A percentile compares a stretch with the other conserved stretches of the same genome.
phyloP scores from a whole-genome alignment of 2,329 filamentous ascomycete species.

The Tolypocladium nubicola region DNA sequence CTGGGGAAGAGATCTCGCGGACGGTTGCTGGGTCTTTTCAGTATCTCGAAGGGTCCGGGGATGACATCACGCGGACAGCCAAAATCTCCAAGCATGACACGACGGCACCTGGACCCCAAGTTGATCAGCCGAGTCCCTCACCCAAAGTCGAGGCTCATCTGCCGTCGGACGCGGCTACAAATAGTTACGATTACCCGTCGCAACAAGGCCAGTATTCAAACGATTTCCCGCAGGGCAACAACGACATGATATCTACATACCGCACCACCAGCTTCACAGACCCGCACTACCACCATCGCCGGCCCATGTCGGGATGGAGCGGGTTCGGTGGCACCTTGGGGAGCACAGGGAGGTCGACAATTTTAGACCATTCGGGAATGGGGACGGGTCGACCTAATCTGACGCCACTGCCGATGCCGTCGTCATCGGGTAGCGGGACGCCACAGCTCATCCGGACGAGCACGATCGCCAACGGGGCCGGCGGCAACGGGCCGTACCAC shows the following conservation, averaged over 20 bases:
- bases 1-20: constrained; percentile 42
- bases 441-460: constrained; percentile 47
- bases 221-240: constrained; percentile 29
- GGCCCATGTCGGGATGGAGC: constrained; percentile 26
- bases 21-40: constrained; percentile 35
- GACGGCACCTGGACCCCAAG: constrained; percentile 21
- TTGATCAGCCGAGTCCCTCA: constrained; percentile 28
- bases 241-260: constrained; percentile 46
- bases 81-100: constrained; percentile 26
- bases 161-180: constrained; percentile 28
- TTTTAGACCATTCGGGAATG: constrained; percentile 30
- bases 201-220: constrained; percentile 28
- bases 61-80: constrained; percentile 27
- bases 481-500: constrained; percentile 47
- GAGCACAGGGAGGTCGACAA: constrained; percentile 25
- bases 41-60: constrained; percentile 39
- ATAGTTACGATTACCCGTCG: constrained; percentile 35
- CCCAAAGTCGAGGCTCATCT: constrained; percentile 30
- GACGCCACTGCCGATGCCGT: constrained; percentile 37
- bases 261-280: constrained; percentile 41
- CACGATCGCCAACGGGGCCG: constrained; percentile 31
- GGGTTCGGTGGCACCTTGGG: constrained; percentile 30
- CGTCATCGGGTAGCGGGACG: constrained; percentile 21
- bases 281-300: constrained; percentile 33
- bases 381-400: constrained; percentile 30